phyloP scores from a whole-genome alignment of 805 yeast species.

The Millerago galiae region DNA sequence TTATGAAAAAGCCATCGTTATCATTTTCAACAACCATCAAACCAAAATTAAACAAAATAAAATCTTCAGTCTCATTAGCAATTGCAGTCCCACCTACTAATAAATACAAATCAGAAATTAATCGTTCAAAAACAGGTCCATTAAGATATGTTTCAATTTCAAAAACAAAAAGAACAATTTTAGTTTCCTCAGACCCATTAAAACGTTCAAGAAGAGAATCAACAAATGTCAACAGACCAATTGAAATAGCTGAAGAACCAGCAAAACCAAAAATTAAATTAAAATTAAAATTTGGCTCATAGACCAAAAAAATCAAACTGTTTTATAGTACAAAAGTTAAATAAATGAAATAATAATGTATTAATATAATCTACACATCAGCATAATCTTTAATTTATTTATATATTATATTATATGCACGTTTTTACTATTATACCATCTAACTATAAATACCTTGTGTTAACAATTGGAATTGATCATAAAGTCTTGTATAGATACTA shows the following conservation, averaged over 20 bases:
- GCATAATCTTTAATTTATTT: too few species aligned
- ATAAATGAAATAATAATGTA: conserved; percentile 1
- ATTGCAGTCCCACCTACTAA: background rate
- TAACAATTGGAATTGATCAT: conserved; percentile 90
- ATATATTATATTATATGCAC: background rate
- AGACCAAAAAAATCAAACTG: background rate
- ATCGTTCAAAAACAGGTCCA: conserved; percentile 21
- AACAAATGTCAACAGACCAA: too few species aligned
- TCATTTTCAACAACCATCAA: background rate
- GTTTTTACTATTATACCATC: conserved; percentile 1
- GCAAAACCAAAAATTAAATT: conserved; percentile 11
- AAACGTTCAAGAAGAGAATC: conserved; percentile 9
- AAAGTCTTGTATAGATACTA: conserved; percentile 82
- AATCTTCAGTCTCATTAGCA: background rate
- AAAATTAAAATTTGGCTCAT: conserved; percentile 11
- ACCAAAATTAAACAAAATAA: too few species aligned
- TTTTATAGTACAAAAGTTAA: background rate
- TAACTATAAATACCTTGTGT: conserved; percentile 91
- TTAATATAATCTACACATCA: background rate
- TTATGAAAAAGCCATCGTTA: conserved; percentile 11
- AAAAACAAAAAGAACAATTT: conserved; percentile 28
- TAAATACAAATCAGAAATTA: conserved; percentile 15
- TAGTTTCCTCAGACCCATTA: conserved; percentile 39
- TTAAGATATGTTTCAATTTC: conserved; percentile 39
- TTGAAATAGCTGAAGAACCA: background rate